Evolutionary conservation across 805 yeast genomes (phyloP).

Genomic region (Nematodospora valgi): DNA sequence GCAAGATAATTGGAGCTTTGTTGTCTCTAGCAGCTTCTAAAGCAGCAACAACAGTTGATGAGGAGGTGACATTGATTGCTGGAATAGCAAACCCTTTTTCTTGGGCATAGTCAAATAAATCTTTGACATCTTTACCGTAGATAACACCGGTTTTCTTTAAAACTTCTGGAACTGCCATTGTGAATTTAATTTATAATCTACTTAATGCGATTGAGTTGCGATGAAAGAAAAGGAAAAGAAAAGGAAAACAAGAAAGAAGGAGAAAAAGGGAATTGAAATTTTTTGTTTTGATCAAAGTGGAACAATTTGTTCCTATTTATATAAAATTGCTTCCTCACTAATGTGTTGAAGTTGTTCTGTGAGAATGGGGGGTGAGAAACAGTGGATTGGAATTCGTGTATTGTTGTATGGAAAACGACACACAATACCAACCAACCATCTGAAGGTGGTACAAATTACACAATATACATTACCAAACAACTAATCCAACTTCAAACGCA

Average conservation of each 20-base stretch:
- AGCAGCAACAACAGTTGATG: constrained; percentile 76
- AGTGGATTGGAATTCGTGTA: too few relatives aligned
- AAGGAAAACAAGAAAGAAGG: constrained; percentile 1
- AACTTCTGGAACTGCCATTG: constrained; percentile 49
- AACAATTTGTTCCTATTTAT: neutral
- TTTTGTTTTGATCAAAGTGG: too few relatives aligned
- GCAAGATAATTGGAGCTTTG: constrained; percentile 90
- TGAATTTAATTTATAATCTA: constrained; percentile 2
- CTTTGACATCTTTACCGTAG: constrained; percentile 94
- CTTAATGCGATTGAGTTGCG: neutral
- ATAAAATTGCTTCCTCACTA: neutral
- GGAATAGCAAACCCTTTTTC: constrained; percentile 94
- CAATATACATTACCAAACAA: too few relatives aligned
- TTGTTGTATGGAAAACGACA: too few relatives aligned
- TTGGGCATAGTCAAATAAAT: constrained; percentile 88
- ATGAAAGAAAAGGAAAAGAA: neutral
- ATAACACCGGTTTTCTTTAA: constrained; percentile 93
- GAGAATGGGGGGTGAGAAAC: too few relatives aligned
- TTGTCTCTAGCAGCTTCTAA: constrained; percentile 48
- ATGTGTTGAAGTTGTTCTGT: neutral
- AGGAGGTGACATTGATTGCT: constrained; percentile 96
- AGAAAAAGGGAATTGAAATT: constrained; percentile 3
- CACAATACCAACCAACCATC: too few relatives aligned
- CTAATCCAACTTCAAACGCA: too few relatives aligned
- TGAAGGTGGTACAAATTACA: too few relatives aligned